A percentile compares a stretch with the other conserved stretches of the same genome.
Evolutionary conservation across 2,329 filamentous ascomycete species (phyloP).

Genomic region (Hyphodiscus sp.): DNA sequence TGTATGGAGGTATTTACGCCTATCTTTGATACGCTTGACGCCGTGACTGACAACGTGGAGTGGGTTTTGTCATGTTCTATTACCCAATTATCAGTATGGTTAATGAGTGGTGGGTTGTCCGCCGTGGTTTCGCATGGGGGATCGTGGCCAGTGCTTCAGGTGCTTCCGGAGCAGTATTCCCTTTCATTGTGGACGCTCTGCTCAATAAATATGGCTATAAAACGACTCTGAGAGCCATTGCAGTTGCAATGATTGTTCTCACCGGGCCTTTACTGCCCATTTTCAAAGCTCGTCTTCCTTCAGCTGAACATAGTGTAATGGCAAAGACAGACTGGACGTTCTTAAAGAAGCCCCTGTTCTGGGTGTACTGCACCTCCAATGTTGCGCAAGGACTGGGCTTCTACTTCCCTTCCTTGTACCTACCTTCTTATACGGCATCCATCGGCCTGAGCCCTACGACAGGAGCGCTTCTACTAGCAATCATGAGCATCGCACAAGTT

Average conservation of each 20-base stretch:
- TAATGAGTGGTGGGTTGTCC: constrained; percentile 55
- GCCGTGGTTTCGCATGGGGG: constrained; percentile 58
- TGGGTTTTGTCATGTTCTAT: constrained; percentile 51
- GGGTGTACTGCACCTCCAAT: constrained; percentile 40
- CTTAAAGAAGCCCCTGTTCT: constrained; percentile 39
- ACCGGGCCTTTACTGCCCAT: constrained; percentile 49
- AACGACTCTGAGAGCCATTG: constrained; percentile 49
- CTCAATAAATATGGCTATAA: constrained; percentile 46
- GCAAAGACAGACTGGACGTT: constrained; percentile 37
- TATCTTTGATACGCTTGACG: no score
- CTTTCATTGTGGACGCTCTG: constrained; percentile 46
- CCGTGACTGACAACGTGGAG: no score
- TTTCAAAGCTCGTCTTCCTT: constrained; percentile 48
- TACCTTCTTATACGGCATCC: constrained; percentile 61
- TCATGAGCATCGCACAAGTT: constrained; percentile 45
- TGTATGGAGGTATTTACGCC: constrained; percentile 55
- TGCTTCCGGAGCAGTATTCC: constrained; percentile 44
- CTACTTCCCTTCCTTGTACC: constrained; percentile 42
- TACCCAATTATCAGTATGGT: constrained; percentile 51
- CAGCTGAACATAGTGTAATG: constrained; percentile 27
- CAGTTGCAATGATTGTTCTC: constrained; percentile 42
- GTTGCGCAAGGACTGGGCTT: constrained; percentile 43
- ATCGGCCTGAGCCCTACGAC: constrained; percentile 61
- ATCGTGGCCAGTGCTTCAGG: constrained; percentile 43
- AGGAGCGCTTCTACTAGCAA: constrained; percentile 48